Evolutionary conservation across 169 alveolate genomes (phyloP).

Genomic region (Plasmodium coatneyi): DNA sequence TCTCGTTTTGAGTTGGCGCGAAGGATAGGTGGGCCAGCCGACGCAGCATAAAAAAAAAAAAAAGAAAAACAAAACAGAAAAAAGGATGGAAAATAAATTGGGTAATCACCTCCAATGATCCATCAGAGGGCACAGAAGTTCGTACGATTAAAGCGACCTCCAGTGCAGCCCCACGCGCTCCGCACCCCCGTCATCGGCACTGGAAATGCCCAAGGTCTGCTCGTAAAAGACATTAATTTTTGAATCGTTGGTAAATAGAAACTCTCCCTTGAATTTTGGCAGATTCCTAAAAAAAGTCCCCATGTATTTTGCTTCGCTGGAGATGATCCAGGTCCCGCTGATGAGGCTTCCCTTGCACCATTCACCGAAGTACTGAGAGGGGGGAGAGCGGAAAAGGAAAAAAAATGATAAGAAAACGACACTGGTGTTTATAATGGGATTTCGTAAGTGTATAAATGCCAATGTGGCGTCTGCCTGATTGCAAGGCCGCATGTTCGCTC

Average conservation of each 20-base stretch:
- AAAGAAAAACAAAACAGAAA: not conserved
- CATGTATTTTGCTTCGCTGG: constrained; percentile 35
- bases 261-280: constrained; percentile 32
- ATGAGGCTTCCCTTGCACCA: constrained; percentile 54
- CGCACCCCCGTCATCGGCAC: not conserved
- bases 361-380: constrained; percentile 82
- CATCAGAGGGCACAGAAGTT: not conserved
- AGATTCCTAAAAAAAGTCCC: constrained; percentile 45
- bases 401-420: not conserved
- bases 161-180: constrained; percentile 12
- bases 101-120: not conserved
- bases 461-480: not conserved
- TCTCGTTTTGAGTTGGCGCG: not conserved
- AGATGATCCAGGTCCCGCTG: constrained; percentile 33
- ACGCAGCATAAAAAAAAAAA: not conserved
- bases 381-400: not conserved
- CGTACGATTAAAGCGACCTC: not conserved
- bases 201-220: constrained; percentile 13
- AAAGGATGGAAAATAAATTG: not conserved
- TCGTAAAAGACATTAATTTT: constrained; percentile 43
- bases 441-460: too few relatives aligned
- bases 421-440: too few relatives aligned
- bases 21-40: not conserved
- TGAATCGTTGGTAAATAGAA: constrained; percentile 14
- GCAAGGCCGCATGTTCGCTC: constrained; percentile 21